Percentiles rank a stretch among this genome's conserved stretches.
Conservation (phyloP, 2,329 filamentous ascomycete species). For the Fonsecaea monophora region DNA sequence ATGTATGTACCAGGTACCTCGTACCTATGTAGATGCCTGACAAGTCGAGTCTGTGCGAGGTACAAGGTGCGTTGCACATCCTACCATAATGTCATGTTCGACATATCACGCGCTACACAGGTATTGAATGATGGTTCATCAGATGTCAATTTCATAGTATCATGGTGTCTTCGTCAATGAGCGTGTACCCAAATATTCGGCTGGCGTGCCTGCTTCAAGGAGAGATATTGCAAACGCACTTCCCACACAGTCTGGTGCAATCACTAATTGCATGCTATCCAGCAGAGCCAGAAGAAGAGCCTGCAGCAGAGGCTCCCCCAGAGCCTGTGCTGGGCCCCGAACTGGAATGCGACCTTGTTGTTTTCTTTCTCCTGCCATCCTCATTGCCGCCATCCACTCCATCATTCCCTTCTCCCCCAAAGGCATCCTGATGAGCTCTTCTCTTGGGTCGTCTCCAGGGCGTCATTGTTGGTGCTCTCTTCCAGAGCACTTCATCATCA, state of each 20-base stretch:
- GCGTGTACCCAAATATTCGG: background rate
- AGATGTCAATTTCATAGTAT: background rate
- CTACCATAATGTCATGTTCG: background rate
- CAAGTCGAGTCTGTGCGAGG: too few relatives aligned
- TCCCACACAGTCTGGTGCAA: background rate
- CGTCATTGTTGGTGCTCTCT: constrained; percentile 33
- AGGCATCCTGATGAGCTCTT: constrained; percentile 38
- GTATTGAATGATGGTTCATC: background rate
- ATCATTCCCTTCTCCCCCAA: constrained; percentile 33
- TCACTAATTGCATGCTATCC: background rate
- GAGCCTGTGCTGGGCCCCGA: constrained; percentile 23
- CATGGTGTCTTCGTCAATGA: background rate
- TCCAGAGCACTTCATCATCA: constrained; percentile 40
- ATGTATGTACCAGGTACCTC: too few relatives aligned
- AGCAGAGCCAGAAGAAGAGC: constrained; percentile 26
- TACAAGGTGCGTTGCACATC: background rate
- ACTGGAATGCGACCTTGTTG: constrained; percentile 26
- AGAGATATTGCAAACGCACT: background rate
- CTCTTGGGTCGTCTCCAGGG: constrained; percentile 38
- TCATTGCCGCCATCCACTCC: constrained; percentile 30
- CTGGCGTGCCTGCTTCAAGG: background rate
- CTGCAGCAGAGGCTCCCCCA: constrained; percentile 21
- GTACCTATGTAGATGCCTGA: too few relatives aligned
- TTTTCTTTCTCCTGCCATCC: constrained; percentile 30
- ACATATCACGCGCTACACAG: background rate